These are phyloP conservation scores for Exophiala xenobiotica DNA, from an alignment of 2,329 filamentous ascomycete species.

Conservation along the genomic window DNA sequence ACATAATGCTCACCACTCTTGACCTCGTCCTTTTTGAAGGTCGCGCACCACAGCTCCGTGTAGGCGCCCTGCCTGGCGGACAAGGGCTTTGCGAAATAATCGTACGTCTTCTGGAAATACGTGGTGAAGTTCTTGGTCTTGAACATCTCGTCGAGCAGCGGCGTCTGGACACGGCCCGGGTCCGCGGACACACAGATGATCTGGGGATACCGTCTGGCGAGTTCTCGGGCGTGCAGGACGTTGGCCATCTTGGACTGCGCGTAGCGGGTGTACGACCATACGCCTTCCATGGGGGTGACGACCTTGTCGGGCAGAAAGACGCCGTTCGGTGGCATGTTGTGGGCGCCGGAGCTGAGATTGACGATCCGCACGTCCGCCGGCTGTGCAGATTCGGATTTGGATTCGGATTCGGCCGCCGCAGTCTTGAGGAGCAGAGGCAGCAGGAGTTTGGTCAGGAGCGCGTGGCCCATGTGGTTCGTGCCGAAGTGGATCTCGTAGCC, in stretches of 20 bases:
- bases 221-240: slow-evolving; percentile 43
- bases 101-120: slow-evolving; percentile 12
- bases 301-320: slow-evolving; percentile 24
- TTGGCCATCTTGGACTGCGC: slow-evolving; percentile 52
- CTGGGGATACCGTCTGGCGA: slow-evolving; percentile 41
- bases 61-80: slow-evolving; percentile 12
- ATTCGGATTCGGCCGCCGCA: slow-evolving; percentile 26
- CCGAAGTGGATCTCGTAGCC: slow-evolving; percentile 53
- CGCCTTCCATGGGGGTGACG: slow-evolving; percentile 1
- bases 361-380: slow-evolving; percentile 48
- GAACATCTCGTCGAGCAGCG: slow-evolving; percentile 33
- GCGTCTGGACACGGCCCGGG: slow-evolving; percentile 44
- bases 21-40: slow-evolving; percentile 12
- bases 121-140: slow-evolving; percentile 1
- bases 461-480: slow-evolving; percentile 53
- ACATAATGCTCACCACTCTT: slow-evolving; percentile 12
- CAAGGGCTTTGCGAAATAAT: slow-evolving; percentile 8
- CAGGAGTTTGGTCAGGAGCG: slow-evolving; percentile 45
- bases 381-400: too few species aligned
- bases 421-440: slow-evolving; percentile 36
- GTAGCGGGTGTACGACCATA: slow-evolving; percentile 39
- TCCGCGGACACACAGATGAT: slow-evolving; percentile 42
- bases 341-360: slow-evolving; percentile 38
- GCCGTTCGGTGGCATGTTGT: slow-evolving; percentile 20
- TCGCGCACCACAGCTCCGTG: slow-evolving; percentile 34